Base-by-base conservation (phyloP, 495 filamentous ascomycete genomes). In the Penicillium simplicissimum region DNA sequence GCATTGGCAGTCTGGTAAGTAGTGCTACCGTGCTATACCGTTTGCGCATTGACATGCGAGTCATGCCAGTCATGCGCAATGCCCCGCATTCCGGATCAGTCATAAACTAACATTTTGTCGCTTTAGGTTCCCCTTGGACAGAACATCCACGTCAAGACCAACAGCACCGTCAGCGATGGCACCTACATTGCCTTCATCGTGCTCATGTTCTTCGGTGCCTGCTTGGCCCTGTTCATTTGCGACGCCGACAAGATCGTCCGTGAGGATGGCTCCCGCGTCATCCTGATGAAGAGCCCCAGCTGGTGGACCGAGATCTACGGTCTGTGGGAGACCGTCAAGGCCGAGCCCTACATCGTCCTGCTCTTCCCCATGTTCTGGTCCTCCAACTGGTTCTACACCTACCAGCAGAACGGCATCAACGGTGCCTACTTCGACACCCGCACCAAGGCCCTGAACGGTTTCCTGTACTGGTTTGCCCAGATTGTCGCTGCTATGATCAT, bases 281-380 rank as follows among this genome's bases (percentile, higher is more conserved):
- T 93, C 64, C 68, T 92, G 17, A 92, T 92, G 89, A 90, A 93
- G 80, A 87, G 91, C 68, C 91, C 91, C 4, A 87, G 87, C 36
- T 89, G 86, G 84, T 67, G 67, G 53, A 77, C 71, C 49, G 79
- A 82, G 69, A 17, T 81, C 38, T 43, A 74, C 13, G 79, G 79
- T 8, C 65, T 82, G 28, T 75, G 64, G 60, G 70, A 79, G n/a
- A 78, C 74, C 21, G 37, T 82, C 19, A 49, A 59, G 19, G 60
- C 64, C 9, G 74, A 82, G 35, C 69, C 73, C 19, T 76, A 68
- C 58, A 75, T 81, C 38, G 36, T 79, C 40, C 69, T 77, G 23
- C 74, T 83, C n/a, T 79, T 82, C 63, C 81, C 81, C 57, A 81
- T 82, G 75, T 82, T 83, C 68, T 77, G 77, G 63, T 76, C 87